Evolutionary conservation across 257 asterid genomes (phyloP).

Genomic region (Nicotiana attenuata): DNA sequence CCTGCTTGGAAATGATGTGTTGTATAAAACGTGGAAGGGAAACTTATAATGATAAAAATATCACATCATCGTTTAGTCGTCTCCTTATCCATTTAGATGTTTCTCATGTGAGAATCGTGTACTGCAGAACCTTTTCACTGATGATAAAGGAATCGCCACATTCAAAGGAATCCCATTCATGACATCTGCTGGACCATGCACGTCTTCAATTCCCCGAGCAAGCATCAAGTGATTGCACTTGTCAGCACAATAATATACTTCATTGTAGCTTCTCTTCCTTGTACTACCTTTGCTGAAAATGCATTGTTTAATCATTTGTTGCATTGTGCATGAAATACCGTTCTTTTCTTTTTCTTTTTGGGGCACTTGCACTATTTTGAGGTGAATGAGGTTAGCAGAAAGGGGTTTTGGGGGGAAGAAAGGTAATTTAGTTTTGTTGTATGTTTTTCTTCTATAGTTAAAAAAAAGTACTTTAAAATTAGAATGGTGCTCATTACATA

Average conservation of each 20-base stretch:
- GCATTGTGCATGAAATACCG: neutral
- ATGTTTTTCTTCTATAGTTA: neutral
- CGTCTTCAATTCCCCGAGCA: constrained; percentile 65
- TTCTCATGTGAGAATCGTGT: neutral
- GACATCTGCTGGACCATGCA: constrained; percentile 91
- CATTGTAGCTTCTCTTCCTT: neutral
- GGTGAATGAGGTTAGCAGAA: neutral
- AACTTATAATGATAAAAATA: neutral
- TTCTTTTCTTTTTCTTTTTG: neutral
- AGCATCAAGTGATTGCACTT: constrained; percentile 49
- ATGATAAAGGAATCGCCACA: constrained; percentile 71
- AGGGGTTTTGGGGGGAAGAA: neutral
- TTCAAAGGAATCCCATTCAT: constrained; percentile 83
- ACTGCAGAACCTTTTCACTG: constrained; percentile 75
- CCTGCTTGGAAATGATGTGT: neutral
- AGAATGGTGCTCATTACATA: neutral
- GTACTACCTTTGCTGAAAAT: neutral
- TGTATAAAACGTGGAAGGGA: neutral
- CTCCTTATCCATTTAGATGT: neutral
- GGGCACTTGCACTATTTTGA: neutral
- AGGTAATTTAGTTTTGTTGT: neutral
- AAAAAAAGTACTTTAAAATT: neutral
- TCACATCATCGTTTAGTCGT: neutral
- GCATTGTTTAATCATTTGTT: neutral
- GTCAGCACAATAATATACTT: neutral